Conservation (phyloP, 2,329 filamentous ascomycete species). For the Coniochaeta sp. region DNA sequence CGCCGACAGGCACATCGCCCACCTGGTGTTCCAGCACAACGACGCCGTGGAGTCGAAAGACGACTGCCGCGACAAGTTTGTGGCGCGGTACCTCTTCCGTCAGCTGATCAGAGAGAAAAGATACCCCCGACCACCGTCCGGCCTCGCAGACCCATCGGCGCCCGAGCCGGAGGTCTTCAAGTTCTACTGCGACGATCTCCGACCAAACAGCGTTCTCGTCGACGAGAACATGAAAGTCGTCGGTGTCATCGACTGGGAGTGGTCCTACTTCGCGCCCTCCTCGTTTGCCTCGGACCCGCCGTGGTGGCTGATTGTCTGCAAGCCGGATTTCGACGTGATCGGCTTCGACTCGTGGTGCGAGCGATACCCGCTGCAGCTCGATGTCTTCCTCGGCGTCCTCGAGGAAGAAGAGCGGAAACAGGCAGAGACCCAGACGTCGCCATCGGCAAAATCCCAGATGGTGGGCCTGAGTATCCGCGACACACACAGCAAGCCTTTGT, state of each 20-base stretch:
- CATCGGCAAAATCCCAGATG: too few species aligned
- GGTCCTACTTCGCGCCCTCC: slow-evolving; percentile 21
- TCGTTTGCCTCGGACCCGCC: slow-evolving; percentile 22
- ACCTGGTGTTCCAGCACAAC: slow-evolving; percentile 32
- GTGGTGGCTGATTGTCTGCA: slow-evolving; percentile 25
- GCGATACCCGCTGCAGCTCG: slow-evolving; percentile 21
- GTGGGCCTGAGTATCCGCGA: too few species aligned
- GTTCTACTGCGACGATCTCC: slow-evolving; percentile 25
- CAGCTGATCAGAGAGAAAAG: slow-evolving; percentile 14
- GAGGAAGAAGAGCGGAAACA: slow-evolving; percentile 18
- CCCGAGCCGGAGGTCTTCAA: slow-evolving; percentile 9
- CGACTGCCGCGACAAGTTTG: slow-evolving; percentile 33
- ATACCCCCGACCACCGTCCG: not conserved
- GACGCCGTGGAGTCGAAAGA: slow-evolving; percentile 25
- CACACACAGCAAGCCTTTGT: slow-evolving; percentile 7
- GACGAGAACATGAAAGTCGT: slow-evolving; percentile 18
- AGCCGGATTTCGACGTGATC: slow-evolving; percentile 19
- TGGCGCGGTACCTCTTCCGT: slow-evolving; percentile 28
- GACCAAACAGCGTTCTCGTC: slow-evolving; percentile 21
- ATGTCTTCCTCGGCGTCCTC: slow-evolving; percentile 24
- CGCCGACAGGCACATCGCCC: slow-evolving; percentile 30
- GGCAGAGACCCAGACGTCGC: too few species aligned
- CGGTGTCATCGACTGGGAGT: slow-evolving; percentile 34
- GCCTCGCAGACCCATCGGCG: not conserved
- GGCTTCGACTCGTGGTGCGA: slow-evolving; percentile 19